Base-by-base conservation (phyloP, 345 rosid species). In the Aethionema arabicum region DNA sequence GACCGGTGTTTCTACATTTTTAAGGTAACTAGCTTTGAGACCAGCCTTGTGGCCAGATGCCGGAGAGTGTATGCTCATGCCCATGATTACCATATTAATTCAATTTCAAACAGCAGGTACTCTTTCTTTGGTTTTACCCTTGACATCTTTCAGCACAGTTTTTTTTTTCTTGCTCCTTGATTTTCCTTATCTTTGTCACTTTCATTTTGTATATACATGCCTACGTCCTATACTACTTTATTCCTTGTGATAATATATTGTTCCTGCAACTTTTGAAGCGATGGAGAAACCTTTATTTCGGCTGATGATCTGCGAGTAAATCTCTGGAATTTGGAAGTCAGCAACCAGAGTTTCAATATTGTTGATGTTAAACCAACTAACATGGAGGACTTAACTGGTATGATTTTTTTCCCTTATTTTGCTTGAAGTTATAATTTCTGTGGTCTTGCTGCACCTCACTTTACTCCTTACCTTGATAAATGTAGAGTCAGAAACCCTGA, bases 331-430 rank as follows among this genome's bases (percentile, higher is more conserved):
- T 78, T 95, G 86, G 99, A 90, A 82, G 83, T 95, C 64, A 88
- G 98, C 85, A 88, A 79, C 61, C 97, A 95, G 70, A 95, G 99
- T 80, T 90, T 93, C 66, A 93, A 93, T 75, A 90, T 90, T 66
- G 90, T 85, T 58, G 98, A 92, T 84, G 97, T 95, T 59, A 95
- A 95, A 79, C 99, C 99, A 56, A 80, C 97, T 73, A 95, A 95
- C 74, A 95, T 95, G 96, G 99, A 95, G 85, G 99, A 90, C 76
- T 74, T 95, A 69, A 95, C 99, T 61, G 99, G 99, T 90, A 80
- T 67, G 54, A 44, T 33, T 41, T 41, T 31, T 12, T 46, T 48
- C 16, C 32, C 12, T 12, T 50, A 3, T 13, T 3, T 32, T 40
- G 9, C 11, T 52, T 12, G 40, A 33, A 32, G 32, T 21, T 56